Evolutionary conservation across 768 basidiomycete genomes (phyloP).

Genomic region (Lactarius tabidus): DNA sequence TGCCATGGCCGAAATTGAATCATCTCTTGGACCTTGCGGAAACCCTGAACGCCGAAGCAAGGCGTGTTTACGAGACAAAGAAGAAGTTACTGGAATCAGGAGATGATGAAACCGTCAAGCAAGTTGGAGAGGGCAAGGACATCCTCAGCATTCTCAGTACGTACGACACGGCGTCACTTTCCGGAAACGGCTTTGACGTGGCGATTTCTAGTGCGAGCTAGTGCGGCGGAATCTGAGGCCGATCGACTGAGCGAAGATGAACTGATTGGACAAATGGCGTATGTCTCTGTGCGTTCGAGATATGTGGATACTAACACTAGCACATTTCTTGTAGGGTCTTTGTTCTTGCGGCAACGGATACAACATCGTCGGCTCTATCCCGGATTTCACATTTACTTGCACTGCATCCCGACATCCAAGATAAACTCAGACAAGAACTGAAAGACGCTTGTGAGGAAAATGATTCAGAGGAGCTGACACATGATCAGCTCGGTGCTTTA

Average conservation of each 20-base stretch:
- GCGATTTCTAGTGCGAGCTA: not conserved
- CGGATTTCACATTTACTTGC: too few relatives aligned
- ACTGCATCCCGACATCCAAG: too few relatives aligned
- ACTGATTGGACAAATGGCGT: constrained; percentile 39
- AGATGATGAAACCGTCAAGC: constrained; percentile 15
- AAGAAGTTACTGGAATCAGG: constrained; percentile 34
- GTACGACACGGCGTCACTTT: not conserved
- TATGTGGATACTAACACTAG: not conserved
- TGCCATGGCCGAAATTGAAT: constrained; percentile 35
- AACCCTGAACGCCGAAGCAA: constrained; percentile 35
- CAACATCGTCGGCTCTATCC: too few relatives aligned
- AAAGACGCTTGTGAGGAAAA: not conserved
- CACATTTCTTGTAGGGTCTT: not conserved
- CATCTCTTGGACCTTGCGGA: constrained; percentile 32
- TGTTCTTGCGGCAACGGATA: too few relatives aligned
- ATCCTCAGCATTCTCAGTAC: not conserved
- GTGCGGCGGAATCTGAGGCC: not conserved
- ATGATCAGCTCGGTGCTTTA: constrained; percentile 6
- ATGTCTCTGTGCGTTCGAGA: not conserved
- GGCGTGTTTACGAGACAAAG: constrained; percentile 38
- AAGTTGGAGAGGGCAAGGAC: not conserved
- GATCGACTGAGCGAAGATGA: constrained; percentile 30
- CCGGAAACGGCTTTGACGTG: not conserved
- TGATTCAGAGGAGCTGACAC: too few relatives aligned
- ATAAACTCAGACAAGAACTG: too few relatives aligned